phyloP scores from a whole-genome alignment of 306 rosid species.

The Luffa aegyptiaca region DNA sequence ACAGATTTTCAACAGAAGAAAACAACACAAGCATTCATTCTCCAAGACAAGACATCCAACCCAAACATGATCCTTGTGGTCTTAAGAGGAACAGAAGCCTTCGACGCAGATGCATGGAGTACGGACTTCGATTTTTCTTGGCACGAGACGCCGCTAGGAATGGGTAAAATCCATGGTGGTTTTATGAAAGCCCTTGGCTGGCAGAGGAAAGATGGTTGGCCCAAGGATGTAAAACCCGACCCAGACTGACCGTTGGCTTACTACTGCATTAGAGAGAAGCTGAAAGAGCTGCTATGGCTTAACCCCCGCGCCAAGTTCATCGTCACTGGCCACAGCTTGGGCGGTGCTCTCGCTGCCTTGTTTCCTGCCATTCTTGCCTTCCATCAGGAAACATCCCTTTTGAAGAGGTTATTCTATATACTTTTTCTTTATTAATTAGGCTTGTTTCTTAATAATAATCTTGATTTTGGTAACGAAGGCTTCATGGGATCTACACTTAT shows the following conservation, averaged over 20 bases:
- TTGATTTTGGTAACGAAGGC: background rate
- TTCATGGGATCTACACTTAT: constrained; percentile 65
- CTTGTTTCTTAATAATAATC: background rate
- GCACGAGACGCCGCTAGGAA: too few species aligned
- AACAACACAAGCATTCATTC: constrained; percentile 49
- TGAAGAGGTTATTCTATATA: too few species aligned
- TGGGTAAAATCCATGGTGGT: constrained; percentile 64
- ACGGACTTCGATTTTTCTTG: constrained; percentile 73
- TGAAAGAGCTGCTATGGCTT: constrained; percentile 20
- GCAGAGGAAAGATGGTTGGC: constrained; percentile 44
- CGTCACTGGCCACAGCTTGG: constrained; percentile 57
- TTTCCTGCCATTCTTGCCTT: constrained; percentile 33
- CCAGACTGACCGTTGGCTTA: constrained; percentile 33
- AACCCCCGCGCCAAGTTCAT: constrained; percentile 31
- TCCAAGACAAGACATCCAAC: constrained; percentile 31
- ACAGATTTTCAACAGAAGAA: constrained; percentile 58
- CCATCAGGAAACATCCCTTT: constrained; percentile 43
- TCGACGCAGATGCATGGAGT: constrained; percentile 72
- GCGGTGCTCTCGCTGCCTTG: constrained; percentile 55
- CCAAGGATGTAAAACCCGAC: constrained; percentile 22
- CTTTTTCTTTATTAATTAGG: too few species aligned
- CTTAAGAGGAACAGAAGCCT: too few species aligned
- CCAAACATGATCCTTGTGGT: constrained; percentile 51
- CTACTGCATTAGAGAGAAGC: constrained; percentile 34
- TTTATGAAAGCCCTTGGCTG: constrained; percentile 75